These are phyloP conservation scores for Trichoderma lentiforme DNA, from an alignment of 2,329 filamentous ascomycete genomes.

Conservation along the genomic window DNA sequence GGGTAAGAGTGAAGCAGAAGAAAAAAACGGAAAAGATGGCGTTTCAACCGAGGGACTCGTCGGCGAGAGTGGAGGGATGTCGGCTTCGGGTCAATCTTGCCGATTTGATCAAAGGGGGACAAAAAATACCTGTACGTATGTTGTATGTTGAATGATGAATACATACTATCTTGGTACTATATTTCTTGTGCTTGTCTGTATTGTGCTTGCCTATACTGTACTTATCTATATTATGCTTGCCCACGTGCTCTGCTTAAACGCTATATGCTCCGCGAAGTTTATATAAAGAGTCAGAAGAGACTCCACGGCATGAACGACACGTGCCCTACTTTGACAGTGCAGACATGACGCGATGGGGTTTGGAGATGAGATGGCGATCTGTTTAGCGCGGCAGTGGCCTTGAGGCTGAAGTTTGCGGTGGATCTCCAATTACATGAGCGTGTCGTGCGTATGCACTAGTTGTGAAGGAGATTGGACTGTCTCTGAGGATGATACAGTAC, in stretches of 20 bases:
- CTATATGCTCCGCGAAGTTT: neutral
- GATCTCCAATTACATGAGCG: neutral
- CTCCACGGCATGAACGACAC: neutral
- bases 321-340: neutral
- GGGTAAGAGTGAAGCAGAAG: conserved; percentile 1
- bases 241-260: conserved; percentile 1
- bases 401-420: neutral
- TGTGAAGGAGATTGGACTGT: neutral
- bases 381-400: neutral
- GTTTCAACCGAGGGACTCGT: neutral
- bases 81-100: neutral
- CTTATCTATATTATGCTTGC: neutral
- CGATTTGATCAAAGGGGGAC: neutral
- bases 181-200: neutral
- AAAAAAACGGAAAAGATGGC: neutral
- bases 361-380: conserved; percentile 10
- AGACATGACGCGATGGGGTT: neutral
- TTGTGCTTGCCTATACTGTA: neutral
- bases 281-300: neutral
- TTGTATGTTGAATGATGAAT: neutral
- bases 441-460: neutral
- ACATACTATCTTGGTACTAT: neutral
- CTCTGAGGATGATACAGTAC: neutral
- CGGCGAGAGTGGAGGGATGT: neutral
- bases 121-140: neutral